A percentile compares a stretch with the other conserved stretches of the same genome.
Conservation (phyloP, 2,329 filamentous ascomycete genomes). For the Penicillium crustosum region DNA sequence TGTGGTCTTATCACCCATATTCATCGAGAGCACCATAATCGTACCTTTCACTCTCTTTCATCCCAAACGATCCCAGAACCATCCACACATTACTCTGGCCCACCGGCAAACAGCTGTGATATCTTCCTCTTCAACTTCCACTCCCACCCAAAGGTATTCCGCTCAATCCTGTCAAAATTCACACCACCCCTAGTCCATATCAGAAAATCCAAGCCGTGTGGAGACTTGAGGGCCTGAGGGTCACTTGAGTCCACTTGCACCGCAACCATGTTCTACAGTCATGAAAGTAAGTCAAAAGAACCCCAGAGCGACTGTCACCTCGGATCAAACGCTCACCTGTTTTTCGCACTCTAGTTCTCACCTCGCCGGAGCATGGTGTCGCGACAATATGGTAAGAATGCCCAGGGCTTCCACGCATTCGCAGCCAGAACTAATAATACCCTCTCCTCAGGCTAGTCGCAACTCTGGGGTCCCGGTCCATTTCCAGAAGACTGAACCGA, state of each 20-base stretch:
- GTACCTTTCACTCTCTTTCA: background rate
- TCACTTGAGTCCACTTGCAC: background rate
- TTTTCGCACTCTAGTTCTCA: constrained; percentile 60
- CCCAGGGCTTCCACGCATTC: background rate
- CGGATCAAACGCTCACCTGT: constrained; percentile 21
- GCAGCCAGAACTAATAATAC: constrained; percentile 24
- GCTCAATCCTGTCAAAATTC: too few species aligned
- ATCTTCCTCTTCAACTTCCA: background rate
- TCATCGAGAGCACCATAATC: background rate
- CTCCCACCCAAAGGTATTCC: background rate
- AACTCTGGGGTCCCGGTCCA: constrained; percentile 74
- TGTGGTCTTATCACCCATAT: background rate
- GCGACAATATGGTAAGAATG: constrained; percentile 81
- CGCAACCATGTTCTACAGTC: constrained; percentile 82
- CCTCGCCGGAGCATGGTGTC: constrained; percentile 82
- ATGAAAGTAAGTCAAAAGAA: constrained; percentile 69
- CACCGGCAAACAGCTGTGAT: background rate
- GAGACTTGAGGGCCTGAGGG: background rate
- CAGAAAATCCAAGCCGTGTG: background rate
- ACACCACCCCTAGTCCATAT: background rate
- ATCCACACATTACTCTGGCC: background rate
- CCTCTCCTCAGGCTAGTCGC: constrained; percentile 72
- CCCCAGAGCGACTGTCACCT: background rate
- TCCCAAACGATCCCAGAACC: background rate
- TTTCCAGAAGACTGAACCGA: constrained; percentile 70